Evolutionary conservation across 2,329 filamentous ascomycete species (phyloP).

Genomic region (Sporothrix pallida): DNA sequence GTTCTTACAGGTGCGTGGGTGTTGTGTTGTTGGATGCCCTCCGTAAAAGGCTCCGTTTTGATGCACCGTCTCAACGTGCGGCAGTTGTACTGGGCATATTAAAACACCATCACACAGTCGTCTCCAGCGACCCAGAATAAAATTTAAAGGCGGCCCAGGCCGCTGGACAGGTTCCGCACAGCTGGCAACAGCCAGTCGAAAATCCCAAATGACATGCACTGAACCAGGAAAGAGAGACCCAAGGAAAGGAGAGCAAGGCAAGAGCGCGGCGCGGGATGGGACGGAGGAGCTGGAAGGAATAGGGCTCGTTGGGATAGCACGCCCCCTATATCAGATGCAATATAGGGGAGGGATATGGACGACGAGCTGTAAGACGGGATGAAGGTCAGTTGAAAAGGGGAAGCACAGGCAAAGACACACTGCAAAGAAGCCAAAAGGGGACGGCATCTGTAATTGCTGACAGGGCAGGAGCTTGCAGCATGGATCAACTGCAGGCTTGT

Average conservation of each 20-base stretch:
- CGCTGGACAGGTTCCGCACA: background rate
- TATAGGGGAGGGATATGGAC: constrained; percentile 10
- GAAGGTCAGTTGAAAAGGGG: background rate
- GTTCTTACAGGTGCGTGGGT: background rate
- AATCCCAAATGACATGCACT: constrained; percentile 22
- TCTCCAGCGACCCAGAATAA: background rate
- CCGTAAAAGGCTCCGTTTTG: background rate
- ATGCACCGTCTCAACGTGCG: background rate
- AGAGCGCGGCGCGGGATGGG: background rate
- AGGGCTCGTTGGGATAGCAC: background rate
- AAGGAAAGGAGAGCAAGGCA: background rate
- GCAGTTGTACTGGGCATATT: background rate
- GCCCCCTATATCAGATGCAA: constrained; percentile 6
- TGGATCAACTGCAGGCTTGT: background rate
- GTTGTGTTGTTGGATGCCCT: background rate
- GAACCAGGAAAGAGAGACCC: background rate
- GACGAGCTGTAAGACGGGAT: background rate
- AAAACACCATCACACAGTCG: background rate
- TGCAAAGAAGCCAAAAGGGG: background rate
- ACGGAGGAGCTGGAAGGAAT: background rate
- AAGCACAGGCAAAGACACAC: background rate
- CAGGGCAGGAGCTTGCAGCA: constrained; percentile 2
- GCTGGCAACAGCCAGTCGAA: too few species aligned
- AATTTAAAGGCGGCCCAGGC: constrained; percentile 16
- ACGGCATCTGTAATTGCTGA: background rate